phyloP scores from a whole-genome alignment of 768 basidiomycete genomes.

The Hypsizygus marmoreus region DNA sequence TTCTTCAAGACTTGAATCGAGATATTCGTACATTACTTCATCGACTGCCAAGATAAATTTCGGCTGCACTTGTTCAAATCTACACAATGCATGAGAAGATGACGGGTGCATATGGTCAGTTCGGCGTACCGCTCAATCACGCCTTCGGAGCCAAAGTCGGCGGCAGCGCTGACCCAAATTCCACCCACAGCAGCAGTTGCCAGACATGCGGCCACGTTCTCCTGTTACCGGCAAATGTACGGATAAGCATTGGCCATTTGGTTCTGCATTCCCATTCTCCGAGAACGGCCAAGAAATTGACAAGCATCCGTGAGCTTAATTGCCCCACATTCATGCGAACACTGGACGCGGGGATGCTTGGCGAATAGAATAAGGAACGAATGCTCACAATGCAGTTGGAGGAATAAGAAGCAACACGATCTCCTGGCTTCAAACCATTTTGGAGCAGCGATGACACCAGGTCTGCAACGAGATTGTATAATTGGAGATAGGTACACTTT shows the following conservation, averaged over 20 bases:
- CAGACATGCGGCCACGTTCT: slow-evolving; percentile 68
- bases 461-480: slow-evolving; percentile 59
- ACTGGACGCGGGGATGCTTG: slow-evolving; percentile 2
- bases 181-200: slow-evolving; percentile 71
- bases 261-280: too few species aligned
- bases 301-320: too few species aligned
- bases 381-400: slow-evolving; percentile 74
- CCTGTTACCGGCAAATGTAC: slow-evolving; percentile 39
- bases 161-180: slow-evolving; percentile 84
- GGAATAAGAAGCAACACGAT: slow-evolving; percentile 76
- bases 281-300: slow-evolving; percentile 15
- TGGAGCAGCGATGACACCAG: slow-evolving; percentile 57
- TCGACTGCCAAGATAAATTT: slow-evolving; percentile 74
- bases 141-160: slow-evolving; percentile 81
- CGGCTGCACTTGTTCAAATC: slow-evolving; percentile 79
- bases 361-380: slow-evolving; percentile 5
- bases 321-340: too few species aligned
- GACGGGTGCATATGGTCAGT: slow-evolving; percentile 6
- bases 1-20: slow-evolving; percentile 7
- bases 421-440: slow-evolving; percentile 59
- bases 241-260: too few species aligned
- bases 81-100: slow-evolving; percentile 23
- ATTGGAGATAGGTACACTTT: slow-evolving; percentile 53
- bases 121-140: slow-evolving; percentile 66
- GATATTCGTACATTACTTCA: slow-evolving; percentile 57